phyloP scores from a whole-genome alignment of 129 eudicot genomes.

The Flaveria robusta region DNA sequence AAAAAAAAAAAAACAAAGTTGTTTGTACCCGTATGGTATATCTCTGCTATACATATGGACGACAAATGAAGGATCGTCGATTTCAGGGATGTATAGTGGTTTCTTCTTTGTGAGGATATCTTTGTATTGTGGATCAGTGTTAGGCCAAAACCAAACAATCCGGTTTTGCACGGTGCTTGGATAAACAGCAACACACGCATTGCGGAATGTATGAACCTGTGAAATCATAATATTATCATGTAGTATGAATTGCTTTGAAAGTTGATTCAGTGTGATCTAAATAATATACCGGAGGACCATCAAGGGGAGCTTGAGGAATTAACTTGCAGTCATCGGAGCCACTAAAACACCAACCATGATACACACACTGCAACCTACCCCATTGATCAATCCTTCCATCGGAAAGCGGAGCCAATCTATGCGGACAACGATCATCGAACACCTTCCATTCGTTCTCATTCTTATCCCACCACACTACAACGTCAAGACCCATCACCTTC shows the following conservation, averaged over 20 bases:
- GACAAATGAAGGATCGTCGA: background rate
- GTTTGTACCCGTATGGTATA: background rate
- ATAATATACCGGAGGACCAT: slow-evolving; percentile 78
- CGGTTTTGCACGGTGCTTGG: slow-evolving; percentile 4
- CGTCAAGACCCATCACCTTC: slow-evolving; percentile 41
- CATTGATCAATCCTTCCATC: slow-evolving; percentile 42
- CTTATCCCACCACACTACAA: slow-evolving; percentile 72
- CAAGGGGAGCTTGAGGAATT: slow-evolving; percentile 4
- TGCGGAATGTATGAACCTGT: background rate
- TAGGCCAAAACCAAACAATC: slow-evolving; percentile 15
- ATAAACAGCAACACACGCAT: slow-evolving; percentile 1
- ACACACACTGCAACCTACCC: slow-evolving; percentile 17
- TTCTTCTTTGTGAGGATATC: slow-evolving; percentile 12
- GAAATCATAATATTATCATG: too few relatives aligned
- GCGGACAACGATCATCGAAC: slow-evolving; percentile 79
- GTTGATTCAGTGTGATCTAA: too few relatives aligned
- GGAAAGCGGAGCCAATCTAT: slow-evolving; percentile 74
- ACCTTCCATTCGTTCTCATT: slow-evolving; percentile 70
- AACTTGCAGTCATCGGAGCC: background rate
- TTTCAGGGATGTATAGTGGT: slow-evolving; percentile 9
- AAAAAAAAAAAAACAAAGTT: background rate
- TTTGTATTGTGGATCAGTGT: slow-evolving; percentile 1
- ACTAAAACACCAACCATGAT: slow-evolving; percentile 6
- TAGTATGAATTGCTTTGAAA: too few relatives aligned
- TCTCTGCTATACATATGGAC: background rate